Percentiles rank a stretch among this genome's conserved stretches.
Evolutionary conservation across 2,329 filamentous ascomycete species (phyloP).

Genomic region (Beauveria varroae): DNA sequence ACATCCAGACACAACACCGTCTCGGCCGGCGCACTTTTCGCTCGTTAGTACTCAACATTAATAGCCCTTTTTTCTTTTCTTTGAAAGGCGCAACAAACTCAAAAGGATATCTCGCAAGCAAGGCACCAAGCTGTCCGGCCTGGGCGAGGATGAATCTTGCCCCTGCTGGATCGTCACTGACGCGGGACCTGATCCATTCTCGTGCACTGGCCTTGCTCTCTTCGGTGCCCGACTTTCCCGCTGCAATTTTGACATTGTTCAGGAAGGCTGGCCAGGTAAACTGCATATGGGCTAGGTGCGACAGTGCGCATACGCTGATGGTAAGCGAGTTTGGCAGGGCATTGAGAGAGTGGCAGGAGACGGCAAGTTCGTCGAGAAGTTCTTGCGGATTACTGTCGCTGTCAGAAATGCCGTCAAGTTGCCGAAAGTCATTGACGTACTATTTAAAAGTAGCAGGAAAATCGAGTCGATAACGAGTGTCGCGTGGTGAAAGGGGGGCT

Average conservation of each 20-base stretch:
- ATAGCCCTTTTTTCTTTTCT: too few species aligned
- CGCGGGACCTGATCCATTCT: not conserved
- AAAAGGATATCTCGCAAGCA: constrained; percentile 7
- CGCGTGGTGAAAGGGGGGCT: not conserved
- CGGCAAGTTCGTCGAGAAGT: constrained; percentile 3
- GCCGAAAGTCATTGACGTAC: not conserved
- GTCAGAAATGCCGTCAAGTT: not conserved
- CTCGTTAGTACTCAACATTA: not conserved
- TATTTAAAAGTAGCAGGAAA: constrained; percentile 2
- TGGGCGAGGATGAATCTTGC: constrained; percentile 1
- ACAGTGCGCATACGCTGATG: not conserved
- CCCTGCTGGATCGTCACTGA: not conserved
- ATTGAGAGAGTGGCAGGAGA: not conserved
- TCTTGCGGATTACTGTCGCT: constrained; percentile 1
- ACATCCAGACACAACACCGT: constrained; percentile 1
- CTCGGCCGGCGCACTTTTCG: not conserved
- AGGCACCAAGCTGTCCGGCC: not conserved
- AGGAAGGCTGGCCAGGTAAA: constrained; percentile 10
- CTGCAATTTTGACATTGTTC: constrained; percentile 6
- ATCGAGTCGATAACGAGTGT: not conserved
- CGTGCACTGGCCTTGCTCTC: constrained; percentile 1
- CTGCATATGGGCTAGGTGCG: constrained; percentile 6
- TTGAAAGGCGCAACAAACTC: not conserved
- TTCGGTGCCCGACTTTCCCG: constrained; percentile 7
- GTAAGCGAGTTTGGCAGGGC: not conserved